Base-by-base conservation (phyloP, 306 rosid genomes). In the Oemleria cerasiformis region DNA sequence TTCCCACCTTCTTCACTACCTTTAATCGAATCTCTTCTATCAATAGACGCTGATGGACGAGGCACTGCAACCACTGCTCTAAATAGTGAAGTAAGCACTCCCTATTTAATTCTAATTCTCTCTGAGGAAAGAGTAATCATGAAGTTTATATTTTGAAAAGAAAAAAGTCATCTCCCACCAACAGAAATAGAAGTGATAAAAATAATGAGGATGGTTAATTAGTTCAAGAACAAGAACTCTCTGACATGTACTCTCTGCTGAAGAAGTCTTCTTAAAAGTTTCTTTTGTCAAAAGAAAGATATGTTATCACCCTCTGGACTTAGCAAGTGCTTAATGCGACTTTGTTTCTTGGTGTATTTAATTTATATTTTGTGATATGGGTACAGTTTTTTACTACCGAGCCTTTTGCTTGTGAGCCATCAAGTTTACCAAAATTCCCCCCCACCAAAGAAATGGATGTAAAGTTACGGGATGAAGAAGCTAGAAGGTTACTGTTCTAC, bases 401-500 rank as follows among this genome's bases (percentile, higher is more conserved):
- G 82, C 98, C 98, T 68, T 74, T 73, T 75, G 89, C 97, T 76
- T 87, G 98, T 77, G 98, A 91, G 73, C 90, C 98, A 49, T 91
- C 98, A 21, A 88, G 91, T 79, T 80, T 93, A 66, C 98, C 98
- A 1, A 88, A 91, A 84, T 93, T 88, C 86, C 97, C 97, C 60
- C 98, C 98, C 50, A 89, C 96, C 91, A 93, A 93, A 81, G 98
- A 93, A 85, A 70, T 88, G 84, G 98, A 93, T 65, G 92, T 91
- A 62, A 93, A 93, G 74, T 79, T 91, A 76, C 91, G 98, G 80
- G 96, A 91, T 74, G 98, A 92, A 83, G 97, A 91, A 84, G 96
- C 97, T 49, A 89, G 95, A 84, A 91, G 99, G 99, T 94, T 67
- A 41, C 48, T 50, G 60, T 60, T 58, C 51, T 57, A 48, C 49